These are phyloP conservation scores for Pseudodiploospora longispora DNA, from an alignment of 2,329 filamentous ascomycete genomes.

Conservation along the genomic window DNA sequence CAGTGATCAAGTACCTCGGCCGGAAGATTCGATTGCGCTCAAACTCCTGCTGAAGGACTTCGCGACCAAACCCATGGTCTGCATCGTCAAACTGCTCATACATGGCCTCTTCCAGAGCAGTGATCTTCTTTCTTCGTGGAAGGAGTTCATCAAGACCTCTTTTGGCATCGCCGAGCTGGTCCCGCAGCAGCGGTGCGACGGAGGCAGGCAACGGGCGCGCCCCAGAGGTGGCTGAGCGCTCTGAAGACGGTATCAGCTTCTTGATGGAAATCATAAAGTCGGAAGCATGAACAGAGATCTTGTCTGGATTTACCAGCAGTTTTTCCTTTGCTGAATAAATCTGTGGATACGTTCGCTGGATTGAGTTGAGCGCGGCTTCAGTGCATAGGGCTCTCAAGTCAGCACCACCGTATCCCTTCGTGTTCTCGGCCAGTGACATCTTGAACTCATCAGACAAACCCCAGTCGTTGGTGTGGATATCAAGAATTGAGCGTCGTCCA, in stretches of 20 bases:
- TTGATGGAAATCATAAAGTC: conserved; percentile 98
- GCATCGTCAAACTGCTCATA: conserved; percentile 78
- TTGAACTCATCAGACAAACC: conserved; percentile 75
- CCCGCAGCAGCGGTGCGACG: conserved; percentile 72
- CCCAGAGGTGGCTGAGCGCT: conserved; percentile 77
- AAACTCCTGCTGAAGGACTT: conserved; percentile 69
- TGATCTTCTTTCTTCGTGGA: conserved; percentile 77
- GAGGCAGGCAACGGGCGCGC: conserved; percentile 71
- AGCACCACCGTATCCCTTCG: conserved; percentile 94
- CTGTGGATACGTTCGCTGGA: conserved; percentile 91
- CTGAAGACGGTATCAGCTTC: conserved; percentile 91
- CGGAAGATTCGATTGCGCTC: conserved; percentile 82
- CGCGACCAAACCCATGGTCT: conserved; percentile 76
- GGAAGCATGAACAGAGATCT: conserved; percentile 79
- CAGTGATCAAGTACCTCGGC: conserved; percentile 75
- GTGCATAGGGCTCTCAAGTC: conserved; percentile 91
- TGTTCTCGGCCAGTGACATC: conserved; percentile 72
- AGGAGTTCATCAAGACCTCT: conserved; percentile 65
- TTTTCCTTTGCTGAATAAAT: conserved; percentile 90
- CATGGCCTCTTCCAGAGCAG: conserved; percentile 88
- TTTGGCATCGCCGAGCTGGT: conserved; percentile 63
- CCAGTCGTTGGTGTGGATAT: conserved; percentile 95
- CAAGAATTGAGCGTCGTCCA: conserved; percentile 75
- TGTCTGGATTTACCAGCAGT: conserved; percentile 75
- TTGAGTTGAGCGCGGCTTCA: conserved; percentile 89